These are phyloP conservation scores for Polyplosphaeria fusca DNA, from an alignment of 495 filamentous ascomycete species.

Conservation along the genomic window DNA sequence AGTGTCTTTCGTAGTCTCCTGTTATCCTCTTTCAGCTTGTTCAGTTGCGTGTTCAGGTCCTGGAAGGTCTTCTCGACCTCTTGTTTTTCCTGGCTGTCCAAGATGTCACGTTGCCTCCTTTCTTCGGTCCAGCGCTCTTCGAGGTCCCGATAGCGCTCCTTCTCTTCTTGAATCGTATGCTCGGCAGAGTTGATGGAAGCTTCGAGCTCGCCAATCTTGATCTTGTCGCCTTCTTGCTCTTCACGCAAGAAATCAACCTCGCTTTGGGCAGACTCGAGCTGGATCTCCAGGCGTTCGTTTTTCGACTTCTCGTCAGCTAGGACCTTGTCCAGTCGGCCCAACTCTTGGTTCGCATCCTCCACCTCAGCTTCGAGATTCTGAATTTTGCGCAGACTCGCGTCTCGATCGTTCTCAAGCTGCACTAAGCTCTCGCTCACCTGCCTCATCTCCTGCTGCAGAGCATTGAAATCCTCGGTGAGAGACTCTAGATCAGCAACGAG, in stretches of 20 bases:
- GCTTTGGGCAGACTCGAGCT: conserved; percentile 85
- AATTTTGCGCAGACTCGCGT: conserved; percentile 40
- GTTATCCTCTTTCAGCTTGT: conserved; percentile 80
- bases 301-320: conserved; percentile 72
- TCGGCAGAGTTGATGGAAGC: conserved; percentile 71
- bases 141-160: conserved; percentile 72
- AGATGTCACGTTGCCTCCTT: conserved; percentile 78
- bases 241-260: conserved; percentile 95
- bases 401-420: conserved; percentile 76
- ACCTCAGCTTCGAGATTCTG: conserved; percentile 41
- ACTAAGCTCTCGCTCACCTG: conserved; percentile 81
- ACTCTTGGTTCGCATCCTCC: conserved; percentile 41
- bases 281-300: conserved; percentile 77
- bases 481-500: conserved; percentile 65
- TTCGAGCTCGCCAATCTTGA: conserved; percentile 91
- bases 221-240: conserved; percentile 97
- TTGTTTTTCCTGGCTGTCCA: conserved; percentile 82
- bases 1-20: conserved; percentile 74
- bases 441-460: conserved; percentile 85
- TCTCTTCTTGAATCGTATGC: conserved; percentile 71
- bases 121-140: conserved; percentile 75
- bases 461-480: conserved; percentile 76
- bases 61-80: conserved; percentile 78
- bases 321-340: conserved; percentile 59
- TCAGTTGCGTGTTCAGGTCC: conserved; percentile 78